A percentile compares a stretch with the other conserved stretches of the same genome.
phyloP scores from a whole-genome alignment of 2,329 filamentous ascomycete genomes.

The Coniella vitis region DNA sequence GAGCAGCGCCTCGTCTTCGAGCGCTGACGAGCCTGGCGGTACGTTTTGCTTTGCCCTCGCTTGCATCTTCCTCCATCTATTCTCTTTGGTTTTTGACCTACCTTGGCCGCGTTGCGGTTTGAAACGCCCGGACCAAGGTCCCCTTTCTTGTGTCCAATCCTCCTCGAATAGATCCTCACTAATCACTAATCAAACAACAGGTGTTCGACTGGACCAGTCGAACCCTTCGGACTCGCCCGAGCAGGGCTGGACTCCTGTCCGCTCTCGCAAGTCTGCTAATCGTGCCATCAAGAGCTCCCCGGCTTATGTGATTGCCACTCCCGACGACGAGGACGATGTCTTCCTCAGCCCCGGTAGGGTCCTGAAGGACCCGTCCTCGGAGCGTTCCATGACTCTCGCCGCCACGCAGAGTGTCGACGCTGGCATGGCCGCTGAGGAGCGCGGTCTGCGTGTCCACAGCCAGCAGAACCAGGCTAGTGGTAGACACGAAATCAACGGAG shows the following conservation, averaged over 20 bases:
- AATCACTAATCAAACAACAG: neutral
- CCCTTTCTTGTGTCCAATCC: too few relatives aligned
- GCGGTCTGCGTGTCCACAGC: slow-evolving; percentile 6
- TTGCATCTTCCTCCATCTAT: neutral
- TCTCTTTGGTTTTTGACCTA: neutral
- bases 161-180: too few relatives aligned
- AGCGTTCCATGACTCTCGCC: neutral
- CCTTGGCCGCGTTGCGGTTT: neutral
- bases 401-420: slow-evolving; percentile 9
- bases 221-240: too few relatives aligned
- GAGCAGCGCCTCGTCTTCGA: slow-evolving; percentile 7
- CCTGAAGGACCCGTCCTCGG: slow-evolving; percentile 5
- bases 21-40: slow-evolving; percentile 7
- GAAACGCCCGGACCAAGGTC: slow-evolving; percentile 3
- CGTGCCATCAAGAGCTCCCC: neutral
- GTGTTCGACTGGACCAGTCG: too few relatives aligned
- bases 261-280: neutral
- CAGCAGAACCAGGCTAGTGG: slow-evolving; percentile 14
- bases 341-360: slow-evolving; percentile 4
- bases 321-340: slow-evolving; percentile 8
- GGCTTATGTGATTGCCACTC: neutral
- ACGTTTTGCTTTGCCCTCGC: neutral
- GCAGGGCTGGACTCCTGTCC: too few relatives aligned
- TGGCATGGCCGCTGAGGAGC: slow-evolving; percentile 4
- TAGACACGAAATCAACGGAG: slow-evolving; percentile 20